Conservation (phyloP, 2,329 filamentous ascomycete genomes). For the Aspergillus bombycis region DNA sequence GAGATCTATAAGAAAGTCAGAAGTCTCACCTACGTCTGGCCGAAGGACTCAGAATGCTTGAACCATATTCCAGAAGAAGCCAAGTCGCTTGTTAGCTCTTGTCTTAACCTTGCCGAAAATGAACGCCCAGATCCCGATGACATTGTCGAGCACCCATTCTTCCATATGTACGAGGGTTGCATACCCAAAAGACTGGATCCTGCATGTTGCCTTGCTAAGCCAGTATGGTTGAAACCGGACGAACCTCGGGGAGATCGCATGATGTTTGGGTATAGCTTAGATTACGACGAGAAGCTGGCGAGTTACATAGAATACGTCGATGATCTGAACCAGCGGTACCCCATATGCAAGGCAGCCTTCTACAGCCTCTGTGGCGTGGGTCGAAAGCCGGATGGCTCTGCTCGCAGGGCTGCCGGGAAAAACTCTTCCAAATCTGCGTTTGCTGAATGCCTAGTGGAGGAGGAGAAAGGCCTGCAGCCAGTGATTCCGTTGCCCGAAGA, state of each 20-base stretch:
- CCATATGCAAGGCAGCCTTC: constrained; percentile 45
- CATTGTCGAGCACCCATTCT: constrained; percentile 54
- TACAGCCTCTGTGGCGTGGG: constrained; percentile 51
- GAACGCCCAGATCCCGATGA: constrained; percentile 54
- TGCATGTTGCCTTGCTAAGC: constrained; percentile 42
- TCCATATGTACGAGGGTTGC: constrained; percentile 53
- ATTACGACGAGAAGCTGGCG: constrained; percentile 43
- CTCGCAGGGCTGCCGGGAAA: constrained; percentile 48
- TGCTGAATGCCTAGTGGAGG: constrained; percentile 50
- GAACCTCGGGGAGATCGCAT: constrained; percentile 52
- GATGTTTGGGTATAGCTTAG: constrained; percentile 47
- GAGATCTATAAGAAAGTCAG: constrained; percentile 56
- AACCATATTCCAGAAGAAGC: constrained; percentile 55
- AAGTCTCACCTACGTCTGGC: constrained; percentile 54
- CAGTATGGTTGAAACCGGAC: constrained; percentile 47
- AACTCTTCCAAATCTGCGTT: constrained; percentile 50
- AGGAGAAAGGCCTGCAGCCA: constrained; percentile 49
- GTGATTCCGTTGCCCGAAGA: constrained; percentile 50
- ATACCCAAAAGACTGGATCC: constrained; percentile 50
- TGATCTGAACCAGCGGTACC: constrained; percentile 41
- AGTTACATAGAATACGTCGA: constrained; percentile 40
- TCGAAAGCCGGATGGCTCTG: constrained; percentile 43
- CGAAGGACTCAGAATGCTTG: constrained; percentile 45
- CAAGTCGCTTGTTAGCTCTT: constrained; percentile 51
- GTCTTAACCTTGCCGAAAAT: constrained; percentile 52